Evolutionary conservation across 306 rosid species (phyloP).

Genomic region (Trifolium subterraneum): DNA sequence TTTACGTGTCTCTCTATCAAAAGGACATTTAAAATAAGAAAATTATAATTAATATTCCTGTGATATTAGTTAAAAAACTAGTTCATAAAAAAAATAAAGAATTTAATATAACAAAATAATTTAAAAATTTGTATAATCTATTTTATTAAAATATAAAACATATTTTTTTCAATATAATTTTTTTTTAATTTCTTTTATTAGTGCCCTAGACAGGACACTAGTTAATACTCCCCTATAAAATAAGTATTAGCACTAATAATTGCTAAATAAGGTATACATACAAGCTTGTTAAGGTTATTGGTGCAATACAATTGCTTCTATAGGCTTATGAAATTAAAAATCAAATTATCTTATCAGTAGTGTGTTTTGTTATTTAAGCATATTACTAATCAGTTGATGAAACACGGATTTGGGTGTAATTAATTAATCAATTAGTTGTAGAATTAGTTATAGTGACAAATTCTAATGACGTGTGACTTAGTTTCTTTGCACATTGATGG

Average conservation of each 20-base stretch:
- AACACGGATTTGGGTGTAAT: slow-evolving; percentile 33
- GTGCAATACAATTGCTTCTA: not conserved
- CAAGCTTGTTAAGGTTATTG: not conserved
- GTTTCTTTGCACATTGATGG: slow-evolving; percentile 8
- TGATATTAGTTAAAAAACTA: too few species aligned
- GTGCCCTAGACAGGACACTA: too few species aligned
- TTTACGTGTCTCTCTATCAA: slow-evolving; percentile 22
- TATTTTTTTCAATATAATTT: too few species aligned
- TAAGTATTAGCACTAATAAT: not conserved
- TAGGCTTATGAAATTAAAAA: not conserved
- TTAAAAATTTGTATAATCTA: too few species aligned
- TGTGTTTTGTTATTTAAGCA: slow-evolving; percentile 1
- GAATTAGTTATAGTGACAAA: not conserved
- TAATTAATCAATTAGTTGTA: not conserved
- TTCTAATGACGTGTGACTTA: slow-evolving; percentile 5
- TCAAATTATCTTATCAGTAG: slow-evolving; percentile 2
- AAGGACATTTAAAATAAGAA: slow-evolving; percentile 2
- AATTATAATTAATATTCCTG: too few species aligned
- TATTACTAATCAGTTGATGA: slow-evolving; percentile 14
- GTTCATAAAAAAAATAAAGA: too few species aligned
- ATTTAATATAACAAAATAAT: too few species aligned
- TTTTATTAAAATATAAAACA: too few species aligned
- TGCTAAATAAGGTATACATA: not conserved
- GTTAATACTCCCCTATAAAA: too few species aligned
- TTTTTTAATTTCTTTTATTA: too few species aligned